Percentiles rank a stretch among this genome's conserved stretches.
Evolutionary conservation across 108 stramenopile genomes (phyloP).

Genomic region (Pseudonitzschia multistriata): DNA sequence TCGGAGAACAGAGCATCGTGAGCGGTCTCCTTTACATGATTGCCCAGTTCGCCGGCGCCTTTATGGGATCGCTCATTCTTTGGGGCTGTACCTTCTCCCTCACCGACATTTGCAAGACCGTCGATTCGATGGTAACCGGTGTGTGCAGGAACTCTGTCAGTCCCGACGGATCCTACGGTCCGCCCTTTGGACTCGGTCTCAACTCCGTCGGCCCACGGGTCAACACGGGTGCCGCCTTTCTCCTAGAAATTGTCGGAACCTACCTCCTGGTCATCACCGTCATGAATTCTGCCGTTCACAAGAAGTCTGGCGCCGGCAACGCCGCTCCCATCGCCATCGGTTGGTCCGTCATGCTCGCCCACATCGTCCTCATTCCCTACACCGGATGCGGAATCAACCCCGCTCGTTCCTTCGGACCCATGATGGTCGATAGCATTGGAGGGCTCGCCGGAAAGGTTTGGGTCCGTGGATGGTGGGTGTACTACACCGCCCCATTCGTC

Average conservation of each 20-base stretch:
- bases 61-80: conserved; percentile 12
- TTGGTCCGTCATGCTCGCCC: conserved; percentile 42
- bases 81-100: conserved; percentile 17
- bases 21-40: conserved; percentile 5
- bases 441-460: not conserved
- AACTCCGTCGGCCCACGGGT: conserved; percentile 2
- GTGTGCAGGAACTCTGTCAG: not conserved
- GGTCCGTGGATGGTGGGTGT: conserved; percentile 21
- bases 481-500: conserved; percentile 27
- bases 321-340: conserved; percentile 50
- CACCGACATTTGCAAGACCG: not conserved
- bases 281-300: conserved; percentile 19
- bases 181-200: conserved; percentile 19
- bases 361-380: conserved; percentile 49
- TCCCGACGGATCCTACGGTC: not conserved
- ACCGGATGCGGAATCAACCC: conserved; percentile 73
- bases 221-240: conserved; percentile 18
- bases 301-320: conserved; percentile 20
- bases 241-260: conserved; percentile 37
- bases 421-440: not conserved
- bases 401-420: conserved; percentile 38
- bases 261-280: conserved; percentile 36
- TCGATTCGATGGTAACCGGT: not conserved
- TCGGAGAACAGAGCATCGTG: not conserved
- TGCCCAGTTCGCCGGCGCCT: conserved; percentile 17